These are phyloP conservation scores for Nakazawaea wickerhamii DNA, from an alignment of 805 yeast species.

Conservation along the genomic window DNA sequence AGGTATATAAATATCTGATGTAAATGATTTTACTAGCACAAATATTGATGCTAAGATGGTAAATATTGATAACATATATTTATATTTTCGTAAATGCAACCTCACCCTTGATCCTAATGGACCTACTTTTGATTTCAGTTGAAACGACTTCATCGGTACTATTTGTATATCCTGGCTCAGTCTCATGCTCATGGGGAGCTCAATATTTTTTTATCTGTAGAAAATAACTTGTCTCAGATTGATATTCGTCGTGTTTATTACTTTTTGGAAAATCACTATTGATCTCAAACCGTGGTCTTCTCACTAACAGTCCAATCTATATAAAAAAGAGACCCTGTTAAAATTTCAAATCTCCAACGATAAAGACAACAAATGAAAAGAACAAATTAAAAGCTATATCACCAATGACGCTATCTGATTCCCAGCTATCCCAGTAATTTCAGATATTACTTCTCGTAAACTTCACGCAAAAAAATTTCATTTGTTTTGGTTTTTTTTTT, in stretches of 20 bases:
- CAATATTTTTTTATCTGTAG: too few species aligned
- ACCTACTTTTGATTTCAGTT: background rate
- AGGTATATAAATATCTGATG: constrained; percentile 8
- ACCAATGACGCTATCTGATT: too few species aligned
- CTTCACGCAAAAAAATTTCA: background rate
- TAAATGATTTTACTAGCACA: constrained; percentile 5
- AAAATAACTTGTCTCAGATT: too few species aligned
- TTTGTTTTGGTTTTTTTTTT: background rate
- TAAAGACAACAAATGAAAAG: too few species aligned
- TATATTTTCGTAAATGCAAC: background rate
- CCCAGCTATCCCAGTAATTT: background rate
- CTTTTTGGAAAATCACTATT: too few species aligned
- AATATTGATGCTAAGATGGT: constrained; percentile 2
- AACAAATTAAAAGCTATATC: too few species aligned
- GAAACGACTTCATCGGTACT: constrained; percentile 3
- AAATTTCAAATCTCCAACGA: too few species aligned
- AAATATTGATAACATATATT: background rate
- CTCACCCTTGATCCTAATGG: background rate
- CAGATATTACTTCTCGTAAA: background rate
- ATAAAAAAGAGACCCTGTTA: too few species aligned
- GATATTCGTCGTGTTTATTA: too few species aligned
- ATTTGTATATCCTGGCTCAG: background rate
- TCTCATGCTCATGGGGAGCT: background rate
- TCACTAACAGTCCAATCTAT: too few species aligned
- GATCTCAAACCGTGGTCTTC: too few species aligned